These are phyloP conservation scores for Ochromonas danica DNA, from an alignment of 108 stramenopile species.

Conservation along the genomic window DNA sequence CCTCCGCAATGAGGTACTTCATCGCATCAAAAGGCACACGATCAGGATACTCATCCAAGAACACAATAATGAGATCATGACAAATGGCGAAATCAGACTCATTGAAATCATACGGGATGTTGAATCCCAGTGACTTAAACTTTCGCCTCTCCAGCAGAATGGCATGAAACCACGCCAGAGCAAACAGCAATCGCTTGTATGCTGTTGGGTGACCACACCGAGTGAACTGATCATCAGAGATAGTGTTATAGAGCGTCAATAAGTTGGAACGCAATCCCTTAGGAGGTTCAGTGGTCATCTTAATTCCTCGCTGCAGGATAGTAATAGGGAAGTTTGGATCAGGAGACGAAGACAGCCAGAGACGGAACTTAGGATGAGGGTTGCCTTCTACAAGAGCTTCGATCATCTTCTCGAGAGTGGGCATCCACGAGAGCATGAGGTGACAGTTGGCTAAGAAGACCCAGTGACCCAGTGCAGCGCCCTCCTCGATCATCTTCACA, in stretches of 20 bases:
- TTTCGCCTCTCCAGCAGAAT: conserved; percentile 64
- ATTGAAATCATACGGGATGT: conserved; percentile 71
- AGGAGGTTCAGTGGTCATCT: conserved; percentile 70
- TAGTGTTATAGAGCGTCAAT: conserved; percentile 61
- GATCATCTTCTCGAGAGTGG: conserved; percentile 62
- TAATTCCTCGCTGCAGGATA: conserved; percentile 60
- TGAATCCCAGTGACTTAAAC: conserved; percentile 69
- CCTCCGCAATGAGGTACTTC: conserved; percentile 65
- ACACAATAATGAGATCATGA: conserved; percentile 62
- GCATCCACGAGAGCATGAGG: conserved; percentile 65
- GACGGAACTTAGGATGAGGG: conserved; percentile 54
- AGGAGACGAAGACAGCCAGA: conserved; percentile 64
- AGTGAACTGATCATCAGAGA: conserved; percentile 54
- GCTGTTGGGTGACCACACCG: conserved; percentile 48
- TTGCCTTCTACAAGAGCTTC: conserved; percentile 42
- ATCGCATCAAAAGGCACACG: conserved; percentile 65
- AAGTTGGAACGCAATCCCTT: conserved; percentile 62
- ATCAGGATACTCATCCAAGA: conserved; percentile 62
- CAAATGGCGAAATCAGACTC: conserved; percentile 67
- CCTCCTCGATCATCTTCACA: conserved; percentile 51
- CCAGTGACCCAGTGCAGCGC: conserved; percentile 52
- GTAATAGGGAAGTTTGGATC: conserved; percentile 65
- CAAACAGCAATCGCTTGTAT: conserved; percentile 63
- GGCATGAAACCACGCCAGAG: conserved; percentile 69
- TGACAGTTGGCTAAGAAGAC: conserved; percentile 68